These are phyloP conservation scores for Cyberlindnera galapagoensis DNA, from an alignment of 805 yeast species.

Conservation along the genomic window DNA sequence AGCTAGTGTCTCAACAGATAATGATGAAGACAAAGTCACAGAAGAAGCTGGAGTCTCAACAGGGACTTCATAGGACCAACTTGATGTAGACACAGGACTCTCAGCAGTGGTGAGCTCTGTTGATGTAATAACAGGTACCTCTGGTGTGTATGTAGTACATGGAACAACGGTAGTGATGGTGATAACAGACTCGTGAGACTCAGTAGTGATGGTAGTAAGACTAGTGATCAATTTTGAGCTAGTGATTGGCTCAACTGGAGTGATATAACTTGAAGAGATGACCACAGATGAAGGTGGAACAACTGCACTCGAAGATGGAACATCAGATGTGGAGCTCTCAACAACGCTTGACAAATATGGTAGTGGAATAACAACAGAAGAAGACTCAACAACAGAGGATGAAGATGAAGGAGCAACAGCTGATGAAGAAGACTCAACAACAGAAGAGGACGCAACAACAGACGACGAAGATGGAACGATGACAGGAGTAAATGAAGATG, in stretches of 20 bases:
- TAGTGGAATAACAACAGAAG: not conserved
- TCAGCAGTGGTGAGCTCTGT: constrained; percentile 2
- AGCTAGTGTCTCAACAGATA: not conserved
- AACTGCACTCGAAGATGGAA: not conserved
- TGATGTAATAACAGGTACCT: not conserved
- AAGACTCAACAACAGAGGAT: not conserved
- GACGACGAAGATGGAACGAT: not conserved
- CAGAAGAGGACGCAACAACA: not conserved
- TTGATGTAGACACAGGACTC: constrained; percentile 2
- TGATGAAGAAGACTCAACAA: not conserved
- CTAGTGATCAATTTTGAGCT: constrained; percentile 1
- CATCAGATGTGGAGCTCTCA: not conserved
- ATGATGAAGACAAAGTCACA: not conserved
- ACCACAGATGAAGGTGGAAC: constrained; percentile 1
- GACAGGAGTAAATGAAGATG: not conserved
- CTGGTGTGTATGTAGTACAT: not conserved
- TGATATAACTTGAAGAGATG: constrained; percentile 1
- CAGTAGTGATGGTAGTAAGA: constrained; percentile 1
- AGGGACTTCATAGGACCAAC: not conserved
- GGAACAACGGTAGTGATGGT: constrained; percentile 1
- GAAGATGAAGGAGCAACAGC: not conserved
- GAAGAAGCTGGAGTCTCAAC: not conserved
- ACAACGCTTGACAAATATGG: not conserved
- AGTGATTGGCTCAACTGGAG: not conserved
- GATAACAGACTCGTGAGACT: not conserved